phyloP scores from a whole-genome alignment of 148 eudicot species.

The Heliamphora exappendiculata region DNA sequence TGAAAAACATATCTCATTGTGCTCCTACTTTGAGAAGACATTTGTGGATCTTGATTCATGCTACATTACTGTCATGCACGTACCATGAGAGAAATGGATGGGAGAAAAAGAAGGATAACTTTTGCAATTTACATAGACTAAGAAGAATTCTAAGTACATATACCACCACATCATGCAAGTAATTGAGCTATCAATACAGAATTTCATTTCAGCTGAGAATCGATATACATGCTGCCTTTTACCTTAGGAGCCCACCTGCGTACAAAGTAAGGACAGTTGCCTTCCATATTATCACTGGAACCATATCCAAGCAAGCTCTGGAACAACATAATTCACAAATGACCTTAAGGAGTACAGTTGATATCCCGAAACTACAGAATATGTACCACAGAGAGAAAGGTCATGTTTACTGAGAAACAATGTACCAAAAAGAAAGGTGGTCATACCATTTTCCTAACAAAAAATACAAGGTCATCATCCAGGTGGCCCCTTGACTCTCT shows the following conservation, averaged over 20 bases:
- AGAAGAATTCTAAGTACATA: not conserved
- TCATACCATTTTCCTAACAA: constrained; percentile 78
- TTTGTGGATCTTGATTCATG: not conserved
- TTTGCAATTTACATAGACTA: not conserved
- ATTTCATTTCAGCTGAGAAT: constrained; percentile 1
- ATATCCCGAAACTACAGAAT: not conserved
- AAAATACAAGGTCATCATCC: constrained; percentile 92
- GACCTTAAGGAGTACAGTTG: not conserved
- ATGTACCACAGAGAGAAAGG: not conserved
- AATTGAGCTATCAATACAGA: too few species aligned
- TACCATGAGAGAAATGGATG: not conserved
- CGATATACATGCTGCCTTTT: constrained; percentile 26
- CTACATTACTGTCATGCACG: not conserved
- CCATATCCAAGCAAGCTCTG: constrained; percentile 38
- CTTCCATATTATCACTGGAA: constrained; percentile 44
- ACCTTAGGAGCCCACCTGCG: constrained; percentile 99
- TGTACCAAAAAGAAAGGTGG: not conserved
- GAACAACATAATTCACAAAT: constrained; percentile 14
- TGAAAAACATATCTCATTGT: not conserved
- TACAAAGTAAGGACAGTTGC: constrained; percentile 78
- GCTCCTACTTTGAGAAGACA: not conserved
- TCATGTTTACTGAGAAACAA: not conserved
- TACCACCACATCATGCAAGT: not conserved
- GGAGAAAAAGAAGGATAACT: not conserved
- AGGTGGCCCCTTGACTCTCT: constrained; percentile 75